phyloP scores from a whole-genome alignment of 441 rosid species.

The Pelargonium citronellum region DNA sequence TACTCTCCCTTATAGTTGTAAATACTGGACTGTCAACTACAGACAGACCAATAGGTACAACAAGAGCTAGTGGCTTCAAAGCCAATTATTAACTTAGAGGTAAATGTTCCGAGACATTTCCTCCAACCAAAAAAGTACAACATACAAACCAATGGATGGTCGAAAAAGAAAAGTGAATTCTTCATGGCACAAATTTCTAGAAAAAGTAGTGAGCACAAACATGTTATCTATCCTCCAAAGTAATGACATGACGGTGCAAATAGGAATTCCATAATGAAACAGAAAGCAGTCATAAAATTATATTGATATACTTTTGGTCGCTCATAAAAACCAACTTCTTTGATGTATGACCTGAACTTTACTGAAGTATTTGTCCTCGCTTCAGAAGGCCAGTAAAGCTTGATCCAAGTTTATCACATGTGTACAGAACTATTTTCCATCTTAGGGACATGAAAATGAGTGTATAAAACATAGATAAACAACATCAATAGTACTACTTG shows the following conservation, averaged over 20 bases:
- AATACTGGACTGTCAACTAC: too few relatives aligned
- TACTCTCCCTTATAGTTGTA: too few relatives aligned
- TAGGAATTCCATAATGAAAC: background rate
- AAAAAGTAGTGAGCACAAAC: background rate
- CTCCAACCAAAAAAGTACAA: too few relatives aligned
- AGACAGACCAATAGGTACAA: background rate
- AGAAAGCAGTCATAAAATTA: background rate
- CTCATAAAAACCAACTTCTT: background rate
- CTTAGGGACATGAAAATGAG: too few relatives aligned
- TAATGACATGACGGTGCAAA: background rate
- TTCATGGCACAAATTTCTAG: too few relatives aligned
- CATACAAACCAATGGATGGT: too few relatives aligned
- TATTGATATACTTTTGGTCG: background rate
- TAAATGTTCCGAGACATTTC: too few relatives aligned
- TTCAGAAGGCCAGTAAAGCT: background rate
- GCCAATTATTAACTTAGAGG: too few relatives aligned
- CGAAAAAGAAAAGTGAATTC: too few relatives aligned
- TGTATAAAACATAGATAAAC: too few relatives aligned
- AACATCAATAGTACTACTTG: background rate
- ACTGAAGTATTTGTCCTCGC: constrained; percentile 1
- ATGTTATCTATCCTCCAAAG: background rate
- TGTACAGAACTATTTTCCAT: too few relatives aligned
- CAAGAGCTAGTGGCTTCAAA: background rate
- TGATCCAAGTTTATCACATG: background rate
- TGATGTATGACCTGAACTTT: background rate